phyloP scores from a whole-genome alignment of 192 early-diverging fungal genomes.

The Coemansia sp. region DNA sequence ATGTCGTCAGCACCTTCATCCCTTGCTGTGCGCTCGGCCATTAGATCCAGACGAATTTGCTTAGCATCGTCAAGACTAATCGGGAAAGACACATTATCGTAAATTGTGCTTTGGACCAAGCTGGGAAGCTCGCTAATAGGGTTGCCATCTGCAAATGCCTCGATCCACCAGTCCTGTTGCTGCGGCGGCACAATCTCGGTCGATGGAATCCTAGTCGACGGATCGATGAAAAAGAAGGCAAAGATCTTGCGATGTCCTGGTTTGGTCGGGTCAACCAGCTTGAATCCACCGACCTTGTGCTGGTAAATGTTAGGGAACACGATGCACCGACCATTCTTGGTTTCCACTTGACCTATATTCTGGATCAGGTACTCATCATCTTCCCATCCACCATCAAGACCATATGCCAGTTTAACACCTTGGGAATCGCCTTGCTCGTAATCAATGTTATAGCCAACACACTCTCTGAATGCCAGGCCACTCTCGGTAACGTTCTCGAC shows the following conservation, averaged over 20 bases:
- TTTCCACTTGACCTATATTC: constrained; percentile 47
- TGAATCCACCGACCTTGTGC: constrained; percentile 66
- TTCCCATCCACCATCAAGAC: constrained; percentile 15
- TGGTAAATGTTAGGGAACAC: constrained; percentile 75
- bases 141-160: constrained; percentile 2
- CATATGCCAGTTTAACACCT: constrained; percentile 39
- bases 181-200: constrained; percentile 67
- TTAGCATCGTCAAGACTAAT: constrained; percentile 52
- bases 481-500: no score
- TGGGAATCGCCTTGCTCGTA: constrained; percentile 10
- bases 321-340: constrained; percentile 59
- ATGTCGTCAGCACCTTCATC: constrained; percentile 3
- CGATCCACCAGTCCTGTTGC: constrained; percentile 56
- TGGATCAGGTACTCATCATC: constrained; percentile 41
- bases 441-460: no score
- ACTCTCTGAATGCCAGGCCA: no score
- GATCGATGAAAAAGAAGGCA: constrained; percentile 71
- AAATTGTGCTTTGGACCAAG: constrained; percentile 16
- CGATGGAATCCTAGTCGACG: constrained; percentile 53
- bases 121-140: constrained; percentile 15
- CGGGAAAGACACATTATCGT: constrained; percentile 21
- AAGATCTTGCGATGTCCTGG: constrained; percentile 69
- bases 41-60: constrained; percentile 47
- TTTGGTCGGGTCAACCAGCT: constrained; percentile 61
- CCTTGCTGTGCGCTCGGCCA: constrained; percentile 43